phyloP scores from a whole-genome alignment of 257 asterid species.

The Solanum sitiens region DNA sequence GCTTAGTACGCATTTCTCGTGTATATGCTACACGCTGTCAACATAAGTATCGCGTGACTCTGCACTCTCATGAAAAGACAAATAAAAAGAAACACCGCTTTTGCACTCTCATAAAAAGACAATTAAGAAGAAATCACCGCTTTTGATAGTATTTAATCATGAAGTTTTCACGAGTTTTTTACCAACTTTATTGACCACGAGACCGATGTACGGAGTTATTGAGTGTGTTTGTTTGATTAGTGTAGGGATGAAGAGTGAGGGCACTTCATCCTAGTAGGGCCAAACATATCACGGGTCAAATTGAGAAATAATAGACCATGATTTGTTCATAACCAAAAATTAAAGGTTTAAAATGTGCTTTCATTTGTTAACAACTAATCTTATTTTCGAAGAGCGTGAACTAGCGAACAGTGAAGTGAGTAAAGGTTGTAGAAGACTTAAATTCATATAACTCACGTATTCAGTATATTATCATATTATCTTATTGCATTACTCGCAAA shows the following conservation, averaged over 20 bases:
- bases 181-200: neutral
- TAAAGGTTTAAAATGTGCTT: neutral
- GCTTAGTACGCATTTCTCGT: neutral
- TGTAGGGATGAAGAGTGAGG: neutral
- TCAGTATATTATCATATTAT: neutral
- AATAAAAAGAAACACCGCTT: neutral
- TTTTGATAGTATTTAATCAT: neutral
- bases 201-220: neutral
- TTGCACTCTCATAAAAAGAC: too few relatives aligned
- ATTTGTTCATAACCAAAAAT: neutral
- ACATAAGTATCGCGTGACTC: neutral
- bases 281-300: neutral
- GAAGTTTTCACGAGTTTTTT: accelerated
- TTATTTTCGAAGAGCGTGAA: neutral
- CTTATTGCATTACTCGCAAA: neutral
- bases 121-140: neutral
- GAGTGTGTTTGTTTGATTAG: neutral
- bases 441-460: too few relatives aligned
- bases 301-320: neutral
- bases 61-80: neutral
- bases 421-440: neutral
- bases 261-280: neutral
- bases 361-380: neutral
- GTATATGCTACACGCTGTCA: neutral
- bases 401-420: neutral